Conservation (phyloP, 768 basidiomycete genomes). For the Clavulina sp. region DNA sequence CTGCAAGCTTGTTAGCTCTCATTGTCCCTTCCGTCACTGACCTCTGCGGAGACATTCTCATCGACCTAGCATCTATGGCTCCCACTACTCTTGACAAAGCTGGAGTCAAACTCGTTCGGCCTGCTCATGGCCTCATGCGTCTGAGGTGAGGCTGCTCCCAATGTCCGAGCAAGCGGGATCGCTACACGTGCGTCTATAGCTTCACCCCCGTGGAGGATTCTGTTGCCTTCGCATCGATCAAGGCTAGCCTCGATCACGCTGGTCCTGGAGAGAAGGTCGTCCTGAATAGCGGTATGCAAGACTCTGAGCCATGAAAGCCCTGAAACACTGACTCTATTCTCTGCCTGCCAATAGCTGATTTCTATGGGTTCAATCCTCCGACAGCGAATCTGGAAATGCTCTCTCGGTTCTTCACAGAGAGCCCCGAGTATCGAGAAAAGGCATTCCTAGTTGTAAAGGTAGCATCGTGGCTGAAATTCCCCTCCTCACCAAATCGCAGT, state of each 20-base stretch:
- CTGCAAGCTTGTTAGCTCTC: no score
- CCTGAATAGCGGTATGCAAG: conserved; percentile 29
- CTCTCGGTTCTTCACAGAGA: conserved; percentile 31
- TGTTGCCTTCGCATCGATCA: conserved; percentile 47
- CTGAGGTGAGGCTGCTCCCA: no score
- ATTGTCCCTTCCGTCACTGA: no score
- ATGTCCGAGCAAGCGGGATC: no score
- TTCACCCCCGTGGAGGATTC: no score
- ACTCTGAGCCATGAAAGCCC: neutral
- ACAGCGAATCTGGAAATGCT: conserved; percentile 33
- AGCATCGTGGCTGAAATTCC: no score
- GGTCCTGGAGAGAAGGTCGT: conserved; percentile 30
- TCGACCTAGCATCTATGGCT: no score
- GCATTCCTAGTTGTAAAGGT: conserved; percentile 35
- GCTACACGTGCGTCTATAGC: no score
- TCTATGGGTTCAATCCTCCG: conserved; percentile 31
- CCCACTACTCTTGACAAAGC: no score
- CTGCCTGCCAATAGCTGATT: conserved; percentile 27
- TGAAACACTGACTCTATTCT: neutral
- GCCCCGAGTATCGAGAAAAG: conserved; percentile 28
- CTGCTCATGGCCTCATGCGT: no score
- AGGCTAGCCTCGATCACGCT: conserved; percentile 28
- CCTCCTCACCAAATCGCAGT: neutral
- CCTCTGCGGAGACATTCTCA: no score
- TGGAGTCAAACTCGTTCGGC: no score